Conservation (phyloP, 495 filamentous ascomycete species). For the Amphirosellinia nigrospora region DNA sequence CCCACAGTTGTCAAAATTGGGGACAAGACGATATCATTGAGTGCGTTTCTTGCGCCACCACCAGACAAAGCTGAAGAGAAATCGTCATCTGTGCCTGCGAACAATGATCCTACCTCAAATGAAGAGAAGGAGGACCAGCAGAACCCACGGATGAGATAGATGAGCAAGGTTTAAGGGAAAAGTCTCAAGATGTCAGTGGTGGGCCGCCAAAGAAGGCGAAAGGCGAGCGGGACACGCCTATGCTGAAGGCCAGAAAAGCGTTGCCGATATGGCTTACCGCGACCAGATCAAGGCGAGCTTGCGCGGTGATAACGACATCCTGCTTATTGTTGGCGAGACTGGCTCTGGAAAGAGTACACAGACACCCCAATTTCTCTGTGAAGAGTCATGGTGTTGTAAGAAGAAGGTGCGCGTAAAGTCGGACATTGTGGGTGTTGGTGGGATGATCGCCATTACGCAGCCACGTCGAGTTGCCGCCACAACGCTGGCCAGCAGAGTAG, state of each 20-base stretch:
- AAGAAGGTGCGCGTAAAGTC: constrained; percentile 56
- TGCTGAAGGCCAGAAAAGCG: constrained; percentile 54
- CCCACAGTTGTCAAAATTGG: constrained; percentile 44
- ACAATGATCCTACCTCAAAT: neutral
- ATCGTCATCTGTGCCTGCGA: constrained; percentile 11
- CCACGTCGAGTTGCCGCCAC: constrained; percentile 93
- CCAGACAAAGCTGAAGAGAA: constrained; percentile 40
- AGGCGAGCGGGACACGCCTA: constrained; percentile 38
- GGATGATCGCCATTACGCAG: constrained; percentile 94
- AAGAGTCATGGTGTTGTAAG: constrained; percentile 78
- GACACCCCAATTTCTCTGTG: constrained; percentile 85
- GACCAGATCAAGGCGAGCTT: constrained; percentile 71
- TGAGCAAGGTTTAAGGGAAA: neutral
- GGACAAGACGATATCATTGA: constrained; percentile 47
- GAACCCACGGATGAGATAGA: constrained; percentile 11
- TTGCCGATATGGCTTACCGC: constrained; percentile 82
- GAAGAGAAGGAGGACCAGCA: constrained; percentile 23
- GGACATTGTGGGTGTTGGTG: constrained; percentile 67
- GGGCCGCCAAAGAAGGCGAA: constrained; percentile 2
- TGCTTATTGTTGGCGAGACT: constrained; percentile 91
- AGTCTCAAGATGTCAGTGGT: neutral
- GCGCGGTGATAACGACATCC: constrained; percentile 67
- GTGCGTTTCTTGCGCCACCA: constrained; percentile 43
- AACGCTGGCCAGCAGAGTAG: constrained; percentile 88
- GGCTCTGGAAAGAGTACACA: constrained; percentile 98